Percentiles rank a stretch among this genome's conserved stretches.
phyloP scores from a whole-genome alignment of 164 flowering plant species.

The Liriodendron chinense region DNA sequence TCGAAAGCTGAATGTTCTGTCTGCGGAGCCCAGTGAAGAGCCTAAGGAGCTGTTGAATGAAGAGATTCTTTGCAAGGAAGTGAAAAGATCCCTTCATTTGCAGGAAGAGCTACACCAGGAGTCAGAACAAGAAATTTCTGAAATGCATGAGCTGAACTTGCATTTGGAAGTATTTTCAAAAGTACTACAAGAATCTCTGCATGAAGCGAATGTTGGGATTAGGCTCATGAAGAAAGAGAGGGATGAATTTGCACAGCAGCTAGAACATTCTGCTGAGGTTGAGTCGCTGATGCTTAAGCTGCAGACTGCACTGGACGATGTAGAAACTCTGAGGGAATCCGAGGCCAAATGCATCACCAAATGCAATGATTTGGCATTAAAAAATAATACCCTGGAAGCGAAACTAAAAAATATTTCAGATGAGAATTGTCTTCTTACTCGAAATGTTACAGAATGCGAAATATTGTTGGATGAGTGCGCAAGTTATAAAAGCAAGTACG shows the following conservation, averaged over 20 bases:
- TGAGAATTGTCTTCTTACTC: slow-evolving; percentile 50
- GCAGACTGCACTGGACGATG: slow-evolving; percentile 57
- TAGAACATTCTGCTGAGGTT: slow-evolving; percentile 47
- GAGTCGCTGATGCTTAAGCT: slow-evolving; percentile 52
- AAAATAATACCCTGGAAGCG: slow-evolving; percentile 53
- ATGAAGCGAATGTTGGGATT: slow-evolving; percentile 45
- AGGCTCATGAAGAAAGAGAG: slow-evolving; percentile 37
- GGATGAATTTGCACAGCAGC: slow-evolving; percentile 40
- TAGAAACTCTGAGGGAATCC: slow-evolving; percentile 39
- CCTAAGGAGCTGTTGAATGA: slow-evolving; percentile 30
- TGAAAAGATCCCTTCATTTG: slow-evolving; percentile 49
- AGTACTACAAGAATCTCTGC: slow-evolving; percentile 49
- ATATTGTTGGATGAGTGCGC: slow-evolving; percentile 34
- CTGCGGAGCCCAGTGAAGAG: slow-evolving; percentile 18
- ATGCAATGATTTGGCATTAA: slow-evolving; percentile 46
- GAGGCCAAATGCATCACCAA: slow-evolving; percentile 39
- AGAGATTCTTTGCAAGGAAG: slow-evolving; percentile 44
- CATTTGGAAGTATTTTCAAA: slow-evolving; percentile 62
- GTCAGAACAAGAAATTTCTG: slow-evolving; percentile 65
- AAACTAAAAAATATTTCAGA: slow-evolving; percentile 33
- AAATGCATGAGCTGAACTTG: slow-evolving; percentile 48
- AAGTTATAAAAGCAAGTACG: slow-evolving; percentile 47
- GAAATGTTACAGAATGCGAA: slow-evolving; percentile 58
- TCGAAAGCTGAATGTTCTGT: not conserved
- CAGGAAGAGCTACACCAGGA: slow-evolving; percentile 63